Evolutionary conservation across 768 basidiomycete genomes (phyloP), one percentile per base, ranked within the genome.

Genomic region (Podaxis sp.): DNA sequence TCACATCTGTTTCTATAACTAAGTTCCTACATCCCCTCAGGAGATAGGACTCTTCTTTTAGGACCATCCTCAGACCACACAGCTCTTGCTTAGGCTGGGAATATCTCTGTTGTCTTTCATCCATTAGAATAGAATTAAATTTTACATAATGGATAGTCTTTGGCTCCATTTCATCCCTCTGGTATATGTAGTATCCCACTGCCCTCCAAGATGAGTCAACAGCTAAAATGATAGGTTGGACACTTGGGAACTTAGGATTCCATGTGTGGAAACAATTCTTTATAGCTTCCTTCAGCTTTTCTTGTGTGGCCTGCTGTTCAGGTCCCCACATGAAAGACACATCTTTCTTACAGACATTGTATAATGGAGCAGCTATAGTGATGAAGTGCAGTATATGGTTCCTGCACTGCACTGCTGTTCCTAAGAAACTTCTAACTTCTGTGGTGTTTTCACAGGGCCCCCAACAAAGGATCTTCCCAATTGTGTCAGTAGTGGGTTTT

Each of bases 21-120:
- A 38, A 15, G 13, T 11, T 38, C 13, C 38, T 55, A 1, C 64
- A 62, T 0, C 72, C 71, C 2, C 69, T 62, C 2, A 74, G 22
- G 63, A 63, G 68, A 13, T 68, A 64, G 17, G 65, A 53, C 50
- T 65, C 57, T 0, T 59, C 66, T 11, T 67, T 57, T 0, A 77
- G 37, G 0, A 70, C 72, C 13, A 65, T 62, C 24, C 67, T 76
- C 0, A 80, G 51, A 0, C 80, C 38, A 38, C 38, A 38, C 8
- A 38, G 38, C 75, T 82, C 78, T 0, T 73, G 33, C 50, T 83
- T 82, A 0, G 76, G 70, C 50, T 80, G 78, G 1, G 76, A 77
- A 61, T 72, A 79, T 0, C 67, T 27, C 1, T 68, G 59, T 64
- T 79, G 74, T 0, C 72, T 24, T 0, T 73, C 71, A 41, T 77